Evolutionary conservation across 495 filamentous ascomycete species (phyloP).

Genomic region (Aspergillus carlsbadensis): DNA sequence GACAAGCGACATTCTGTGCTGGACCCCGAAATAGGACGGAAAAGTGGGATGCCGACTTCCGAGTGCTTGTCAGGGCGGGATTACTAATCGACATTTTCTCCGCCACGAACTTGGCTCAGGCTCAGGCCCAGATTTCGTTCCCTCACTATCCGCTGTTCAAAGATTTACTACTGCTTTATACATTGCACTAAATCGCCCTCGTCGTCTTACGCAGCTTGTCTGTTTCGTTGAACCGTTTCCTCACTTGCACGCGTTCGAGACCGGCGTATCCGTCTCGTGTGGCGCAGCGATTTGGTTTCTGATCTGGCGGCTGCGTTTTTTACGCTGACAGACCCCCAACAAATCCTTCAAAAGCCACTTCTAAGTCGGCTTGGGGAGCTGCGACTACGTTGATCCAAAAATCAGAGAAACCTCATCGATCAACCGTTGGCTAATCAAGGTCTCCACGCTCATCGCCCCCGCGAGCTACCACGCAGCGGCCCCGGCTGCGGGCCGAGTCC

Average conservation of each 20-base stretch:
- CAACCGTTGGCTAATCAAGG: neutral
- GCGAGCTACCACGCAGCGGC: neutral
- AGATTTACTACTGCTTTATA: too few species aligned
- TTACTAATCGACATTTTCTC: constrained; percentile 3
- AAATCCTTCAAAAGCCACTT: neutral
- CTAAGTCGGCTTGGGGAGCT: neutral
- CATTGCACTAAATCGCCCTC: too few species aligned
- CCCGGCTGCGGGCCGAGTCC: constrained; percentile 8
- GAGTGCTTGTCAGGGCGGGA: neutral
- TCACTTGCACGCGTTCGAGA: too few species aligned
- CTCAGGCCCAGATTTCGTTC: neutral
- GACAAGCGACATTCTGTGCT: too few species aligned
- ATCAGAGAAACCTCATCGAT: neutral
- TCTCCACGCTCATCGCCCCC: neutral
- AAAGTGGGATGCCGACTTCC: constrained; percentile 6
- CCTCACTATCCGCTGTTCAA: too few species aligned
- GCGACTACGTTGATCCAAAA: neutral
- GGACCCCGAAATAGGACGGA: neutral
- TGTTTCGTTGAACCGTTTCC: too few species aligned
- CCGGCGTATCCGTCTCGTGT: neutral
- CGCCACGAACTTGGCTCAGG: neutral
- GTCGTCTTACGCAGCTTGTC: too few species aligned
- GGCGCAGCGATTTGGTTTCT: neutral
- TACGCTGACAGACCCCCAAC: neutral
- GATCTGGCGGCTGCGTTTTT: neutral